Percentiles rank a stretch among this genome's conserved stretches.
phyloP scores from a whole-genome alignment of 2,329 filamentous ascomycete species.

The Phoma herbarum region DNA sequence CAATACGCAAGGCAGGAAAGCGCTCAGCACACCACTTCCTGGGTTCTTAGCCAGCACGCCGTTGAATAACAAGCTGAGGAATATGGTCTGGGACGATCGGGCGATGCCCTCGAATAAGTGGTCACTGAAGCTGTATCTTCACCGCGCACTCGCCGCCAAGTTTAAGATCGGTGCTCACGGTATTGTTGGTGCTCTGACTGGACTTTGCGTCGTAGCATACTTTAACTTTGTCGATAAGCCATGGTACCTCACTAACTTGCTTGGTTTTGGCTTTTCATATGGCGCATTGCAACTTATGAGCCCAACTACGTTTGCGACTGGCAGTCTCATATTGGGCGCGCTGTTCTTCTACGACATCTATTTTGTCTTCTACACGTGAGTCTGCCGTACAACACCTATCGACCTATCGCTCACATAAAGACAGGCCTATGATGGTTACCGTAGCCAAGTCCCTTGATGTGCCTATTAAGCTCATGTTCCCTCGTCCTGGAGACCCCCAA shows the following conservation, averaged over 20 bases:
- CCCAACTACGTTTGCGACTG: constrained; percentile 85
- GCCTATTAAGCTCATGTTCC: constrained; percentile 90
- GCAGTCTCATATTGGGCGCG: constrained; percentile 76
- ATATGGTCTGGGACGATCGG: constrained; percentile 65
- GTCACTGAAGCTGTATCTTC: constrained; percentile 62
- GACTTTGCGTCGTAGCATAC: constrained; percentile 68
- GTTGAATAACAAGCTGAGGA: constrained; percentile 50
- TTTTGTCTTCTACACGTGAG: constrained; percentile 85
- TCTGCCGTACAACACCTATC: constrained; percentile 22
- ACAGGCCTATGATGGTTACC: constrained; percentile 80
- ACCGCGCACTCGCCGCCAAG: constrained; percentile 59
- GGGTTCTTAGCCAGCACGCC: constrained; percentile 59
- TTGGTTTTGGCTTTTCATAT: constrained; percentile 89
- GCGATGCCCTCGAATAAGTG: constrained; percentile 60
- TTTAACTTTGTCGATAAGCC: constrained; percentile 68
- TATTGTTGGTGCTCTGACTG: constrained; percentile 64
- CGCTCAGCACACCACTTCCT: constrained; percentile 59
- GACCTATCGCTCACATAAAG: not conserved
- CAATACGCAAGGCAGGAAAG: constrained; percentile 29
- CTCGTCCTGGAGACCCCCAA: constrained; percentile 64
- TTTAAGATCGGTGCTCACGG: constrained; percentile 64
- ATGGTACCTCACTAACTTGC: constrained; percentile 82
- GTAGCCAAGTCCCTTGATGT: constrained; percentile 90
- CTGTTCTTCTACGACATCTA: constrained; percentile 96
- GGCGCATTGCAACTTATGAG: constrained; percentile 83